Conservation (phyloP, 2,329 filamentous ascomycete genomes). For the Sporothrix luriei region DNA sequence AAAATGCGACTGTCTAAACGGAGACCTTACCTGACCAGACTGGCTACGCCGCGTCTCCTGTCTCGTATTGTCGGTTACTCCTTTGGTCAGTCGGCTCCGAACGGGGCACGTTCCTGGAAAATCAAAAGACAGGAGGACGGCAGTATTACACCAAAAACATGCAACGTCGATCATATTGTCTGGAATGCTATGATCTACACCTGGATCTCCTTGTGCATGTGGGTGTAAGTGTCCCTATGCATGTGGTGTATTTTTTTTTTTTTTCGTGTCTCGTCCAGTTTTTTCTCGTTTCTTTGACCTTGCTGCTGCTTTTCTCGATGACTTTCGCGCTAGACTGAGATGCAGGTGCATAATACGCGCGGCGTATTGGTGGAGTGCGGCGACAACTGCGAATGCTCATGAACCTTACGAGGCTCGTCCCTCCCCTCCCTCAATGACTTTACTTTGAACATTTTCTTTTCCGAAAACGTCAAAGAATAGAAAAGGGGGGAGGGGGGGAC, state of each 20-base stretch:
- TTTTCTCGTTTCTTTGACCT: background rate
- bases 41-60: background rate
- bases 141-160: background rate
- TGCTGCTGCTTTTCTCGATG: background rate
- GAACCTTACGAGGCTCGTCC: background rate
- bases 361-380: constrained; percentile 1
- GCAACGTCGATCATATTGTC: constrained; percentile 19
- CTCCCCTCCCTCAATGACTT: background rate
- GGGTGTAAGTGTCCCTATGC: background rate
- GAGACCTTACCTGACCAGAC: background rate
- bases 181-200: constrained; percentile 21
- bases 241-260: background rate
- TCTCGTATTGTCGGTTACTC: constrained; percentile 10
- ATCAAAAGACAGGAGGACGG: background rate
- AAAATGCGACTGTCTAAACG: background rate
- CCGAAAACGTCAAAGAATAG: no score
- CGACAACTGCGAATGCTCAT: background rate
- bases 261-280: background rate
- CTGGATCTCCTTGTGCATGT: background rate
- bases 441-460: background rate
- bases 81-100: constrained; percentile 19
- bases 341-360: background rate
- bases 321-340: constrained; percentile 5
- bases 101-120: background rate
- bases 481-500: no score